A percentile compares a stretch with the other conserved stretches of the same genome.
Conservation (phyloP, 768 basidiomycete genomes). For the Pleurotus tuber-regium region DNA sequence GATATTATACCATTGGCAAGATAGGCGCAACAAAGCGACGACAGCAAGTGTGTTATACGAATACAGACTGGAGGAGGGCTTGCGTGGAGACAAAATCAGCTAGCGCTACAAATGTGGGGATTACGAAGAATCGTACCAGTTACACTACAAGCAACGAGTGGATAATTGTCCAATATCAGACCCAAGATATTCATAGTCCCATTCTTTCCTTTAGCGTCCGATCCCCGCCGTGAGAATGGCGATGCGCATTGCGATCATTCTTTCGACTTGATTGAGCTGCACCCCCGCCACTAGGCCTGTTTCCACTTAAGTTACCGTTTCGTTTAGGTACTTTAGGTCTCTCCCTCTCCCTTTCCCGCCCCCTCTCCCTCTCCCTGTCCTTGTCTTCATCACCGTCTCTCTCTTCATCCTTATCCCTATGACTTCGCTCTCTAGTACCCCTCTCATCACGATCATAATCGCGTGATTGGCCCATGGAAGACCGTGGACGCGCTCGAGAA, state of each 20-base stretch:
- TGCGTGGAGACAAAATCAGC: constrained; percentile 19
- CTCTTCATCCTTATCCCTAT: constrained; percentile 31
- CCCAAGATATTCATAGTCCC: constrained; percentile 53
- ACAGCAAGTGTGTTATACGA: constrained; percentile 18
- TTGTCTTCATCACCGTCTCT: constrained; percentile 35
- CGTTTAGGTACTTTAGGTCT: constrained; percentile 35
- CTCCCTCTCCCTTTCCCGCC: constrained; percentile 24
- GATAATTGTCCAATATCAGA: constrained; percentile 11
- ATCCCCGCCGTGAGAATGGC: constrained; percentile 36
- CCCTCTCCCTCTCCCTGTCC: constrained; percentile 31
- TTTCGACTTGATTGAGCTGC: constrained; percentile 30
- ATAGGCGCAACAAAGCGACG: constrained; percentile 11
- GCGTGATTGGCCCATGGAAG: constrained; percentile 20
- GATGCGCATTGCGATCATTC: constrained; percentile 11
- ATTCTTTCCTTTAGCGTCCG: constrained; percentile 86
- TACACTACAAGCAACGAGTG: constrained; percentile 23
- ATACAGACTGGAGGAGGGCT: constrained; percentile 21
- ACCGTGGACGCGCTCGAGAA: constrained; percentile 35
- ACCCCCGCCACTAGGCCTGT: constrained; percentile 30
- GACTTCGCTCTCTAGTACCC: constrained; percentile 4
- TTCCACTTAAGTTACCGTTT: constrained; percentile 42
- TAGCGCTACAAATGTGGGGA: constrained; percentile 22
- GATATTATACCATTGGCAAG: constrained; percentile 1
- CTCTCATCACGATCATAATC: constrained; percentile 10
- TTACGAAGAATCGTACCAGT: constrained; percentile 21